These are phyloP conservation scores for Pseudogymnoascus sp. DNA, from an alignment of 2,329 filamentous ascomycete genomes.

Conservation along the genomic window DNA sequence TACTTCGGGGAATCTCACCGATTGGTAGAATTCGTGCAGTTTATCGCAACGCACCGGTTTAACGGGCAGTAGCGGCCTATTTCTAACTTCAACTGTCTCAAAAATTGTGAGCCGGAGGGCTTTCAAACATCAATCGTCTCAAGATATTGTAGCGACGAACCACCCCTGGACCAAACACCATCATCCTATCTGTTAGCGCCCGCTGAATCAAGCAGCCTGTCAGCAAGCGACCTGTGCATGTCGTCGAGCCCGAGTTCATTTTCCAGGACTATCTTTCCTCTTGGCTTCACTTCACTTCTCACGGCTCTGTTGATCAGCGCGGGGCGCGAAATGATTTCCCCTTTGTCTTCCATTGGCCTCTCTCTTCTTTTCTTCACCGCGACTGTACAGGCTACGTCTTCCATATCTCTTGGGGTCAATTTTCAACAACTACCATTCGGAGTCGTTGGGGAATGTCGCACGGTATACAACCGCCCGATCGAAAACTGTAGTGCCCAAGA, in stretches of 20 bases:
- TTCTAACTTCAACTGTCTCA: background rate
- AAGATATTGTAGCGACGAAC: background rate
- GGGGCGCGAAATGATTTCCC: background rate
- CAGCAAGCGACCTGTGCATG: background rate
- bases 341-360: background rate
- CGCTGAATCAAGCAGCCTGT: constrained; percentile 5
- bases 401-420: constrained; percentile 8
- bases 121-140: constrained; percentile 1
- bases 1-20: background rate
- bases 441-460: background rate
- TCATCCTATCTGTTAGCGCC: background rate
- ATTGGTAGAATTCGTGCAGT: background rate
- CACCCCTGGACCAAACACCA: background rate
- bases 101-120: background rate
- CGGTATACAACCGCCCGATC: constrained; percentile 9
- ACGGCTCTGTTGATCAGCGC: background rate
- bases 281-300: background rate
- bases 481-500: background rate
- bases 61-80: background rate
- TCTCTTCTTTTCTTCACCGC: background rate
- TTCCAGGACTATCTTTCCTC: background rate
- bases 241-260: background rate
- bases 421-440: constrained; percentile 10
- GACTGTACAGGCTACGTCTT: background rate
- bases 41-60: background rate